Evolutionary conservation across 2,329 filamentous ascomycete genomes (phyloP), one percentile per base, ranked within the genome.

Genomic region (Exophiala lecanii-corni): DNA sequence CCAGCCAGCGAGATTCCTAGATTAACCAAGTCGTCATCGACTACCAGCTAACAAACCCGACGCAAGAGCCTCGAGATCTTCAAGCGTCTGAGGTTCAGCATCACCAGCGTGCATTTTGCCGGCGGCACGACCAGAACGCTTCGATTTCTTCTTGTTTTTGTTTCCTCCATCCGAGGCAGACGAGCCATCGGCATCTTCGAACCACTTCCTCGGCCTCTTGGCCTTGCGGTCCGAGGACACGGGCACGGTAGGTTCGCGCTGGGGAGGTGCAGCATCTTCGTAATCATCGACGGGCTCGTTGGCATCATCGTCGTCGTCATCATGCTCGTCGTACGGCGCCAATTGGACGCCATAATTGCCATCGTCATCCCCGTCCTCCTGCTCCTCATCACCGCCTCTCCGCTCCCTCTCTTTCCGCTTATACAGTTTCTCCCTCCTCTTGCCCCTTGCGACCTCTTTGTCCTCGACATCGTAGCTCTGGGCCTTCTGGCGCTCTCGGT

Each of bases 391-490:
- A 20, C 59, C 56, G 59, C 66, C 55, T 58, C 62, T 55, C 62
- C 65, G 56, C 57, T 65, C 56, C 31, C 47, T 41, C 45, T 54
- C 54, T 54, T 64, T 65, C 36, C 64, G 62, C 59, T 69, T 68
- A 55, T 68, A 68, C 53, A 68, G 69, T 60, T 70, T 70, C 56
- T 69, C 68, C 48, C 65, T 63, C 31, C 58, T 81, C 75, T 88
- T 89, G 63, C 86, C 77, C 70, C 83, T 88, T 25, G 80, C 88
- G 10, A 84, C 63, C 54, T 79, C 76, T 71, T 95, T 96, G 67
- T 98, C 92, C 49, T 80, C 78, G 25, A 85, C 65, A 69, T 98
- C 92, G 15, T 83, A 86, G 57, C 78, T 73, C 54, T 75, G 74
- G 20, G 94, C 86, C 51, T 82, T 78, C 55, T 78, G 75, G 9